Conservation (phyloP, 1,139 yeast species). For the Magnusiomyces ingens region DNA sequence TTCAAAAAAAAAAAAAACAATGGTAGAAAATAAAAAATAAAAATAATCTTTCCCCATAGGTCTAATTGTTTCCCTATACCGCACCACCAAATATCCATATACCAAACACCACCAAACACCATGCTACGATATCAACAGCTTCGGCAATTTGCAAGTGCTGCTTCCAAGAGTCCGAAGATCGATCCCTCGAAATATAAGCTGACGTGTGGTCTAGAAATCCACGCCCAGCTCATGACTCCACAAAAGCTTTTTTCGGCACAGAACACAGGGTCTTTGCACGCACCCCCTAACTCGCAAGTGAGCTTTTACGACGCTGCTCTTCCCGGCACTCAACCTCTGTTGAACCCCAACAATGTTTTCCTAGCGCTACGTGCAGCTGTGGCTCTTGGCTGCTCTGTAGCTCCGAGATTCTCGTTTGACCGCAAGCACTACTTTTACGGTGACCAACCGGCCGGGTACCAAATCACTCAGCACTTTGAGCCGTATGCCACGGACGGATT, state of each 20-base stretch:
- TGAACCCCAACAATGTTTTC: constrained; percentile 69
- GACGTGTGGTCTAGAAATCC: constrained; percentile 89
- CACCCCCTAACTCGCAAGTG: constrained; percentile 59
- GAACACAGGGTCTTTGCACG: constrained; percentile 36
- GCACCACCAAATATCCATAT: no score
- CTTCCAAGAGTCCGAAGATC: constrained; percentile 6
- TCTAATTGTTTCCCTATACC: no score
- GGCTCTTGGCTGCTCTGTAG: constrained; percentile 59
- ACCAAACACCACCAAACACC: neutral
- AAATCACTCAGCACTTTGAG: constrained; percentile 79
- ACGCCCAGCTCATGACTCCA: constrained; percentile 73
- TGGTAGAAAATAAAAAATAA: neutral
- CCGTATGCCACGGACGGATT: constrained; percentile 73
- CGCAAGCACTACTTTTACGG: constrained; percentile 94
- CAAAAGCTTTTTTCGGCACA: constrained; percentile 66
- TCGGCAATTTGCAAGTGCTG: neutral
- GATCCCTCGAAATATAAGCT: constrained; percentile 34
- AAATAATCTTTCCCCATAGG: neutral
- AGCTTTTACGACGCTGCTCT: constrained; percentile 79
- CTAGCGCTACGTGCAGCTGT: constrained; percentile 68
- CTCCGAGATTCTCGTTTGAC: constrained; percentile 62
- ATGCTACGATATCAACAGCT: neutral
- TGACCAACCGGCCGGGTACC: constrained; percentile 95
- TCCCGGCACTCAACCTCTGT: constrained; percentile 86
- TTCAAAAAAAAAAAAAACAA: neutral